A percentile compares a stretch with the other conserved stretches of the same genome.
Conservation (phyloP, 106 monocot species). For the Narthecium ossifragum region DNA sequence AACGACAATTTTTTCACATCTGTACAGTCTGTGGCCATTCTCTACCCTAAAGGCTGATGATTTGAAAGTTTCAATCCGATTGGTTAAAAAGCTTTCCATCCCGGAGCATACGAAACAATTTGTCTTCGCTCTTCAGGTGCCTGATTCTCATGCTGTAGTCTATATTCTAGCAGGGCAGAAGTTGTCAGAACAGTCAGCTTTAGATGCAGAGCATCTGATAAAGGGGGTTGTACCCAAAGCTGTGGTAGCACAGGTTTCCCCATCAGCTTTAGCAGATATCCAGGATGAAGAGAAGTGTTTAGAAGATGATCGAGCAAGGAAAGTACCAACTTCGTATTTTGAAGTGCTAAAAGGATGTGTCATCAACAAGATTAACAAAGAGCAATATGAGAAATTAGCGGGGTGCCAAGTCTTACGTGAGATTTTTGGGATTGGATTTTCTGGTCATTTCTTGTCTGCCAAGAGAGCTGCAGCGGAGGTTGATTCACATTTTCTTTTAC, state of each 20-base stretch:
- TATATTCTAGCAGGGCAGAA: conserved; percentile 63
- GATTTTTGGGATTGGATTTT: conserved; percentile 84
- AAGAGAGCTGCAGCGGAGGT: conserved; percentile 62
- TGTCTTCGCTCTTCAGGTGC: conserved; percentile 56
- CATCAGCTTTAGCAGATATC: conserved; percentile 55
- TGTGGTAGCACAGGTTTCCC: conserved; percentile 55
- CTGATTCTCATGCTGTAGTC: conserved; percentile 33
- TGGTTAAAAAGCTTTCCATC: conserved; percentile 47
- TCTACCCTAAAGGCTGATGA: conserved; percentile 56
- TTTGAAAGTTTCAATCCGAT: conserved; percentile 45
- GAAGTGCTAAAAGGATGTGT: conserved; percentile 68
- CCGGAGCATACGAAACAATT: conserved; percentile 76
- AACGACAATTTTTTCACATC: conserved; percentile 18
- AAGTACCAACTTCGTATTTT: conserved; percentile 65
- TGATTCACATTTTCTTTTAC: conserved; percentile 54
- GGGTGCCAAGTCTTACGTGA: conserved; percentile 59
- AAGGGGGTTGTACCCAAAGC: conserved; percentile 65
- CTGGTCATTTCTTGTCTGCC: conserved; percentile 76
- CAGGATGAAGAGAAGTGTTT: conserved; percentile 37
- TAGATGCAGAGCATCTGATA: conserved; percentile 59
- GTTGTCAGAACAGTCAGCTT: conserved; percentile 59
- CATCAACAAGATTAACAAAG: conserved; percentile 55
- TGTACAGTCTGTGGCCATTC: conserved; percentile 61
- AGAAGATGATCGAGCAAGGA: conserved; percentile 13
- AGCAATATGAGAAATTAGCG: conserved; percentile 67